Evolutionary conservation across 148 eudicot genomes (phyloP), one percentile per base, ranked within the genome.

Genomic region (Silene latifolia): DNA sequence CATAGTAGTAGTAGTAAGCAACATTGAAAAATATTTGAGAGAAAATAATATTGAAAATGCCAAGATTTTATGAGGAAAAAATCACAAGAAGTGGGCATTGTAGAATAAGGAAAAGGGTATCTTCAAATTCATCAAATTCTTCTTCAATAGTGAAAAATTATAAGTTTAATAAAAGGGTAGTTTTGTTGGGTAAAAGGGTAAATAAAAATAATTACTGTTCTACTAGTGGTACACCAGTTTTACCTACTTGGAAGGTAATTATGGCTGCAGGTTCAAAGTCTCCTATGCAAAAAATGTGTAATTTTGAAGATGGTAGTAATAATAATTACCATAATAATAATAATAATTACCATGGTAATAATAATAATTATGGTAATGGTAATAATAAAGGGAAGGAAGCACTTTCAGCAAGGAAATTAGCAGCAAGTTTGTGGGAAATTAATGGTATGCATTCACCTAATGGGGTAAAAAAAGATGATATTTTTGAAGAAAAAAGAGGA

Each of bases 341-440:
- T 27, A 44, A 63, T 21, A 64, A 42, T 19, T 65, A 65, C 69
- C 60, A 53, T 4, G 64, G 68, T 63, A 69, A 56, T 58, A 67
- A 12, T 20, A 71, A 53, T 27, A 81, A 78, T 14, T 69, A 75
- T 60, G 46, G 67, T 75, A 27, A 27, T 27, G 75, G 21, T 29
- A 76, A 64, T 57, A 83, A 82, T 57, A 83, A 82, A 66, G 84
- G 85, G 5, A 86, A 84, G n/a, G 90, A 90, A n/a, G 72, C 71
- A 15, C 47, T 87, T 14, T 92, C 97, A 4, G 97, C 95, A 24
- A 67, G 95, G 61, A 92, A 90, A 85, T 63, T 90, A 76, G 97
- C 85, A 63, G 91, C 97, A 11, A 82, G 88, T 80, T 77, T 88
- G 66, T 90, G 97, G 97, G 97, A 92, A 78, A 80, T 90, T 62